A percentile compares a stretch with the other conserved stretches of the same genome.
Conservation (phyloP, 495 filamentous ascomycete genomes). For the Trichoderma virens region DNA sequence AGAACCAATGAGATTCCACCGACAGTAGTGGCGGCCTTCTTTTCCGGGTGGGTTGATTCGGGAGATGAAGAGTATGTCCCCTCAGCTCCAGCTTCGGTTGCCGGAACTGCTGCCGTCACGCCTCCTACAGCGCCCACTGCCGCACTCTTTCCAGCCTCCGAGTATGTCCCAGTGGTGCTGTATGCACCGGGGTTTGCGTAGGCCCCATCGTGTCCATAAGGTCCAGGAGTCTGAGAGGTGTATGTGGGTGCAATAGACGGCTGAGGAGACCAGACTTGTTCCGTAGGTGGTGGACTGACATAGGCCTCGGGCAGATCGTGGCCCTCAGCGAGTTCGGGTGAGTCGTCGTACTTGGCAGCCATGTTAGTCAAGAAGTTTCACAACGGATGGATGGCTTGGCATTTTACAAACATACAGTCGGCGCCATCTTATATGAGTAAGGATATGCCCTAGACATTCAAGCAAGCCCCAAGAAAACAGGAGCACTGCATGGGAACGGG, state of each 20-base stretch:
- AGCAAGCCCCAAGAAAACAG: not conserved
- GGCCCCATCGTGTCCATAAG: not conserved
- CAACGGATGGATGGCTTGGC: not conserved
- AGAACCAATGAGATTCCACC: constrained; percentile 24
- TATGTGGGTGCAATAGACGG: not conserved
- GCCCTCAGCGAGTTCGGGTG: not conserved
- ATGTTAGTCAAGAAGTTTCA: not conserved
- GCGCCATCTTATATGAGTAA: constrained; percentile 18
- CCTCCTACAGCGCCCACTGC: not conserved
- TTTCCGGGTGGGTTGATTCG: not conserved
- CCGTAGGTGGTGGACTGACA: not conserved
- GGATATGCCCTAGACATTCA: constrained; percentile 16
- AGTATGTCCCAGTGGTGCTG: no score
- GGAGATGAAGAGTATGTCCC: not conserved
- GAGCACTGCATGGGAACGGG: not conserved
- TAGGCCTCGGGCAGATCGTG: not conserved
- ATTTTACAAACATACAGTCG: constrained; percentile 14
- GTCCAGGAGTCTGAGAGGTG: not conserved
- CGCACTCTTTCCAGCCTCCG: not conserved
- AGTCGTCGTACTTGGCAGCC: not conserved
- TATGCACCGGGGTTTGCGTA: not conserved
- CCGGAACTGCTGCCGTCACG: not conserved
- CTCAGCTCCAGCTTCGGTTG: not conserved
- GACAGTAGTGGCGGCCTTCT: not conserved
- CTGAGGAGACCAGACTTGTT: not conserved